Conservation (phyloP, 306 rosid genomes). For the Carpinus viminea region DNA sequence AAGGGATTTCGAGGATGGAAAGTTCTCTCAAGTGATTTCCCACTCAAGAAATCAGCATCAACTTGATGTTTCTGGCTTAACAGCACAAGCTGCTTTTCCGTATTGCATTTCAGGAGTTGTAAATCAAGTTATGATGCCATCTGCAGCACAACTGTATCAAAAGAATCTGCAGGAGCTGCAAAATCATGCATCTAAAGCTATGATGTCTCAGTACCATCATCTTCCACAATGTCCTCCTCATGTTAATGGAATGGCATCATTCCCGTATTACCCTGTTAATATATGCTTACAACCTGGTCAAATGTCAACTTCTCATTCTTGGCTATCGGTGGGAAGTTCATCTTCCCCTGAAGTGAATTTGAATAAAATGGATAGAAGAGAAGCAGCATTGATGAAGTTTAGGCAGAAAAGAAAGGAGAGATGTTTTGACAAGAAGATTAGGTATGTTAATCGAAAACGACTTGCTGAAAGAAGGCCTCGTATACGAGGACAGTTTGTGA, state of each 20-base stretch:
- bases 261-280: slow-evolving; percentile 68
- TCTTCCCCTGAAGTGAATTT: slow-evolving; percentile 54
- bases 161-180: slow-evolving; percentile 71
- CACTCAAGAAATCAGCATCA: slow-evolving; percentile 55
- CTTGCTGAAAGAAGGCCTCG: slow-evolving; percentile 96
- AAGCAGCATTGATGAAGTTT: slow-evolving; percentile 92
- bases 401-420: slow-evolving; percentile 97
- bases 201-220: slow-evolving; percentile 71
- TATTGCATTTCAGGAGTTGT: slow-evolving; percentile 67
- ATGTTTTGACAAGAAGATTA: slow-evolving; percentile 91
- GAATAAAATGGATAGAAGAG: slow-evolving; percentile 86
- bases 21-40: slow-evolving; percentile 39
- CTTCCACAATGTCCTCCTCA: slow-evolving; percentile 71
- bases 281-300: slow-evolving; percentile 79
- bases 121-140: slow-evolving; percentile 73
- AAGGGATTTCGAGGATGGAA: slow-evolving; percentile 47
- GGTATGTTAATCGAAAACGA: slow-evolving; percentile 78
- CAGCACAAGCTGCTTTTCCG: slow-evolving; percentile 66
- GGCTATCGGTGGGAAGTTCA: slow-evolving; percentile 73
- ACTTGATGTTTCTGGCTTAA: slow-evolving; percentile 48
- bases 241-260: slow-evolving; percentile 67
- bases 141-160: slow-evolving; percentile 65
- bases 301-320: slow-evolving; percentile 56
- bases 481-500: slow-evolving; percentile 89
- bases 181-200: slow-evolving; percentile 52